A percentile compares a stretch with the other conserved stretches of the same genome.
These are phyloP conservation scores for Gynochthodes officinalis DNA, from an alignment of 257 asterid genomes.

Conservation along the genomic window DNA sequence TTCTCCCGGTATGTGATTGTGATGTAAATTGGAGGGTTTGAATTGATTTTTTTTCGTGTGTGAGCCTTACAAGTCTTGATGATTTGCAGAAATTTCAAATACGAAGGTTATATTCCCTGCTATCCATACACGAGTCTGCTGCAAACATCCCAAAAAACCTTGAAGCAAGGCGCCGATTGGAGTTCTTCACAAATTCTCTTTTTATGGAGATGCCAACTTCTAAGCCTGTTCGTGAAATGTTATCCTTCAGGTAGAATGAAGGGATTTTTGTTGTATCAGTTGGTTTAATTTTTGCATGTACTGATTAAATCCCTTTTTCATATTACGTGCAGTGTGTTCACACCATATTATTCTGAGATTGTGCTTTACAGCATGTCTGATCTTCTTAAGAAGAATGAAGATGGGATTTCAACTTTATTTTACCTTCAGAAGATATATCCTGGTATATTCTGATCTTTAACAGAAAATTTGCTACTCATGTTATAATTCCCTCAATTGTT, in stretches of 20 bases:
- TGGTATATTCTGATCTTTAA: slow-evolving; percentile 38
- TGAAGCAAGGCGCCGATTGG: slow-evolving; percentile 89
- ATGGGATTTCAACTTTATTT: slow-evolving; percentile 93
- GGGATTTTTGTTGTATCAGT: slow-evolving; percentile 2
- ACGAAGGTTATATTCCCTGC: slow-evolving; percentile 72
- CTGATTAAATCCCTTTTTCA: slow-evolving; percentile 8
- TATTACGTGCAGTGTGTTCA: slow-evolving; percentile 75
- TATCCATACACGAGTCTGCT: slow-evolving; percentile 88
- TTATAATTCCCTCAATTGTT: background rate
- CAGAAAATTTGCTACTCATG: background rate
- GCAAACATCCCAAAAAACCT: slow-evolving; percentile 84
- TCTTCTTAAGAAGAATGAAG: slow-evolving; percentile 89
- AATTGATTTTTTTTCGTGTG: background rate
- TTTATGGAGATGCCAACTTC: slow-evolving; percentile 97
- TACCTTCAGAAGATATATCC: slow-evolving; percentile 98
- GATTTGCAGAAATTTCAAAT: slow-evolving; percentile 68
- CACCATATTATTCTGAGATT: slow-evolving; percentile 92
- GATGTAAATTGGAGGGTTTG: background rate
- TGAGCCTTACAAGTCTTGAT: slow-evolving; percentile 8
- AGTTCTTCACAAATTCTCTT: slow-evolving; percentile 91
- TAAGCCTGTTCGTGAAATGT: slow-evolving; percentile 86
- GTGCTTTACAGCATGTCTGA: slow-evolving; percentile 98
- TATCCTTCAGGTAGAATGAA: slow-evolving; percentile 72
- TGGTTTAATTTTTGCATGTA: background rate
- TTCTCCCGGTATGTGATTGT: background rate